Percentiles rank a stretch among this genome's conserved stretches.
These are phyloP conservation scores for Blastobotrys robertii DNA, from an alignment of 805 yeast species.

Conservation along the genomic window DNA sequence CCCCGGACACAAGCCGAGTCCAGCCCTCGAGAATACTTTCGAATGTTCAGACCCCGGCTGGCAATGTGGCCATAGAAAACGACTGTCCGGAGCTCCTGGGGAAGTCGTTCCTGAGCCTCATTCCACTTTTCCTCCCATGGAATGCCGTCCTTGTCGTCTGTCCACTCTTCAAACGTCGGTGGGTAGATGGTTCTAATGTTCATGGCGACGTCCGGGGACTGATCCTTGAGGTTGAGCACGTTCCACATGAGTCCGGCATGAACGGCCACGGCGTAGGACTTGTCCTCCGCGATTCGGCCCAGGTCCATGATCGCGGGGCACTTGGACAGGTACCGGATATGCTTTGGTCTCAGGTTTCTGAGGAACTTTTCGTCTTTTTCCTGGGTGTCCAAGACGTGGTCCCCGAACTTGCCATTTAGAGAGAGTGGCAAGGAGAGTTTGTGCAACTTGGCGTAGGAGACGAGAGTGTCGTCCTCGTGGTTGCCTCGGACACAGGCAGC, in stretches of 20 bases:
- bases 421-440: slow-evolving; percentile 28
- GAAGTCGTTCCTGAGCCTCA: slow-evolving; percentile 28
- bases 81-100: slow-evolving; percentile 23
- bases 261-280: slow-evolving; percentile 47
- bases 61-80: slow-evolving; percentile 91
- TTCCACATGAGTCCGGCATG: slow-evolving; percentile 81
- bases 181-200: slow-evolving; percentile 62
- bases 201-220: slow-evolving; percentile 52
- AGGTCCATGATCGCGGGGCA: slow-evolving; percentile 57
- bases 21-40: slow-evolving; percentile 63
- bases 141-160: slow-evolving; percentile 36
- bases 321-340: slow-evolving; percentile 46
- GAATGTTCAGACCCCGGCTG: slow-evolving; percentile 55
- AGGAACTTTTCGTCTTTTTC: slow-evolving; percentile 32
- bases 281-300: slow-evolving; percentile 41
- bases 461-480: slow-evolving; percentile 68
- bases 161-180: slow-evolving; percentile 50
- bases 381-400: not conserved
- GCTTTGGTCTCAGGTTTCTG: slow-evolving; percentile 46
- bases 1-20: slow-evolving; percentile 82
- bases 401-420: slow-evolving; percentile 11
- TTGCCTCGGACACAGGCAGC: slow-evolving; percentile 79
- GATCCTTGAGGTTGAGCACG: slow-evolving; percentile 39
- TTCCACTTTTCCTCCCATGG: slow-evolving; percentile 57
- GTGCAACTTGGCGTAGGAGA: slow-evolving; percentile 54